phyloP scores from a whole-genome alignment of 345 rosid species.

The Chamaenerion angustifolium region DNA sequence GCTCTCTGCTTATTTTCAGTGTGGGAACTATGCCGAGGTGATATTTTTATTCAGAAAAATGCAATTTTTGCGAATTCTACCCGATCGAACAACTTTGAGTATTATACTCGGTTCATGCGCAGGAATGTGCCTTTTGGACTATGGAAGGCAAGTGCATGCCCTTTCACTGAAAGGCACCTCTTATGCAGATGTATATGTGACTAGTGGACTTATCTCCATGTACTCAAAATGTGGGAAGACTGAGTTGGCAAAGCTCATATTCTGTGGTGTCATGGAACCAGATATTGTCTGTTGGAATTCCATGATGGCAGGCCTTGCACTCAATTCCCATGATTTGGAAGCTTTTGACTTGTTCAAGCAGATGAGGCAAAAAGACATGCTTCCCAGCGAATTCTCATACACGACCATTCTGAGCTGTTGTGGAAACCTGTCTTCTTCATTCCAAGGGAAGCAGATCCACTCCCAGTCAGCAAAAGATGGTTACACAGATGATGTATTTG shows the following conservation, averaged over 20 bases:
- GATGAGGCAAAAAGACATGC: conserved; percentile 29
- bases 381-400: conserved; percentile 54
- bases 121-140: conserved; percentile 35
- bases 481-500: conserved; percentile 36
- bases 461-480: conserved; percentile 45
- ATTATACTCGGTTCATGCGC: conserved; percentile 48
- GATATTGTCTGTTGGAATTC: conserved; percentile 80
- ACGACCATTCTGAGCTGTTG: conserved; percentile 44
- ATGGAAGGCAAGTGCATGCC: conserved; percentile 64
- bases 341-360: conserved; percentile 42
- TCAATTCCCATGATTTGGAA: conserved; percentile 36
- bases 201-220: conserved; percentile 59
- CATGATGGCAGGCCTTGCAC: conserved; percentile 49
- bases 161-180: conserved; percentile 22
- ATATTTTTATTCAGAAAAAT: conserved; percentile 39
- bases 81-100: conserved; percentile 46
- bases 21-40: conserved; percentile 35
- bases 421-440: conserved; percentile 34
- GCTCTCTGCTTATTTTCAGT: conserved; percentile 42
- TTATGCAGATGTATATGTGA: conserved; percentile 37
- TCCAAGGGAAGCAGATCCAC: conserved; percentile 55
- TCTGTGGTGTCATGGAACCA: conserved; percentile 17
- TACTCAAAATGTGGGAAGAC: conserved; percentile 55
- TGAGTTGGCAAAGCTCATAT: conserved; percentile 31
- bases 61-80: conserved; percentile 43